Conservation (phyloP, 2,329 filamentous ascomycete genomes). For the Fusarium cyanostomum region DNA sequence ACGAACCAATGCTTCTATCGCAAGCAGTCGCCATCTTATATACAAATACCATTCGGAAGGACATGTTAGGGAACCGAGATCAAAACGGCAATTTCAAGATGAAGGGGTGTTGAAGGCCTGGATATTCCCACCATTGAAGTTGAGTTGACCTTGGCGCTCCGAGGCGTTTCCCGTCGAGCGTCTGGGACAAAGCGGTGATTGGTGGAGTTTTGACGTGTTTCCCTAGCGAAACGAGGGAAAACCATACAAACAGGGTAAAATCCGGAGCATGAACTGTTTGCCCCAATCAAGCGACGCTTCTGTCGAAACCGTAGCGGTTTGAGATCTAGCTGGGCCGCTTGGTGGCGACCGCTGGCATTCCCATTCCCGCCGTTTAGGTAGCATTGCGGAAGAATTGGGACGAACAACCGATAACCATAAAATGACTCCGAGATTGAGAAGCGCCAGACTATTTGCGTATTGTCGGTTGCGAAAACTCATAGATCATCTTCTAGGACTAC, state of each 20-base stretch:
- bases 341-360: too few species aligned
- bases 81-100: constrained; percentile 12
- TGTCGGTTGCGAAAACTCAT: too few species aligned
- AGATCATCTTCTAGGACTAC: too few species aligned
- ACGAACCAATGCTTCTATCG: constrained; percentile 5
- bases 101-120: constrained; percentile 6
- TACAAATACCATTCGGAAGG: neutral
- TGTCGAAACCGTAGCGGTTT: constrained; percentile 27
- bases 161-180: constrained; percentile 26
- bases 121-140: constrained; percentile 37
- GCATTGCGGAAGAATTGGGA: neutral
- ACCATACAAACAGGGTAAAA: constrained; percentile 7
- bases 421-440: neutral
- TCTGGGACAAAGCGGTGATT: constrained; percentile 19
- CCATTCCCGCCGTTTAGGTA: neutral
- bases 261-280: constrained; percentile 21
- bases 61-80: neutral
- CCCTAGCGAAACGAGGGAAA: constrained; percentile 15
- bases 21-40: constrained; percentile 23
- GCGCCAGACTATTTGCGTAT: too few species aligned
- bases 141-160: constrained; percentile 10
- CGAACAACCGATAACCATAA: neutral
- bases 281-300: constrained; percentile 21
- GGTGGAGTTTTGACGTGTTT: constrained; percentile 25
- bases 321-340: neutral